These are phyloP conservation scores for Rhodomyrtus psidioides DNA, from an alignment of 441 rosid genomes.

Conservation along the genomic window DNA sequence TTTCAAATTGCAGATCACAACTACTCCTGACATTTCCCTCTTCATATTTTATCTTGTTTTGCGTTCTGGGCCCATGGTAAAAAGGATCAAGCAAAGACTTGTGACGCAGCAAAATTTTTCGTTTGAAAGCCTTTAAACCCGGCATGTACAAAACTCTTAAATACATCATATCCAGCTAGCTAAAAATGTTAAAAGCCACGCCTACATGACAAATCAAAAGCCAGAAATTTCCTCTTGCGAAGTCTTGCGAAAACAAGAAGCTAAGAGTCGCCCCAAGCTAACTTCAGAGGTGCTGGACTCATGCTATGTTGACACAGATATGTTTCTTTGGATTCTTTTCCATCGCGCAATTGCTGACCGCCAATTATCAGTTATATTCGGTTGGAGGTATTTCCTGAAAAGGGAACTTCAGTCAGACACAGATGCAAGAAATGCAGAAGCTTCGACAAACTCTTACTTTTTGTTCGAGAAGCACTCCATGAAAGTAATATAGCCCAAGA, in stretches of 20 bases:
- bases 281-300: too few relatives aligned
- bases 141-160: constrained; percentile 21
- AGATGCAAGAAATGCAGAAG: background rate
- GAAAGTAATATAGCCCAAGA: background rate
- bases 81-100: too few relatives aligned
- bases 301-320: too few relatives aligned
- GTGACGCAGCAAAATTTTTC: background rate
- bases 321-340: too few relatives aligned
- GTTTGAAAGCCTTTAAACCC: constrained; percentile 52
- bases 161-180: background rate
- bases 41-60: too few relatives aligned
- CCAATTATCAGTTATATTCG: too few relatives aligned
- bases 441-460: background rate
- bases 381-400: background rate
- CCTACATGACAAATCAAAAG: background rate
- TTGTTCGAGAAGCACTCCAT: background rate
- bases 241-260: too few relatives aligned
- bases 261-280: too few relatives aligned
- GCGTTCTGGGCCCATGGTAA: too few relatives aligned
- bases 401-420: background rate
- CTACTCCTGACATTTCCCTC: too few relatives aligned
- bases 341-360: too few relatives aligned
- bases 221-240: background rate
- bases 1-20: too few relatives aligned
- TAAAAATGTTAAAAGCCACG: background rate